These are phyloP conservation scores for Exophiala dermatitidis DNA, from an alignment of 2,329 filamentous ascomycete genomes.

Conservation along the genomic window DNA sequence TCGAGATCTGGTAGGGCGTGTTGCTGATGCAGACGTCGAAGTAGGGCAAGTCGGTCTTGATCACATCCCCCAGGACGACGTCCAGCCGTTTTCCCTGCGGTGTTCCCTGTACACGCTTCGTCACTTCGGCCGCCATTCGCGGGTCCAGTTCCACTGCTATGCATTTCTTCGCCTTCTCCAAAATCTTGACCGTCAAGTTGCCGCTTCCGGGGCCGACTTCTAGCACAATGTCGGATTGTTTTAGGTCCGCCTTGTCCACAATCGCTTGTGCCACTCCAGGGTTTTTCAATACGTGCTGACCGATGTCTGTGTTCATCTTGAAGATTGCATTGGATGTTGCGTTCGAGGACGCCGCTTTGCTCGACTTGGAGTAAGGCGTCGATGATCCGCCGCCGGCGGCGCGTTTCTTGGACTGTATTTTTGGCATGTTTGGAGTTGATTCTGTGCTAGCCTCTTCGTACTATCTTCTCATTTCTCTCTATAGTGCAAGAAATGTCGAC, in stretches of 20 bases:
- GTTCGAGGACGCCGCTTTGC: slow-evolving; percentile 45
- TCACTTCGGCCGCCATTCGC: slow-evolving; percentile 91
- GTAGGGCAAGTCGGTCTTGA: slow-evolving; percentile 72
- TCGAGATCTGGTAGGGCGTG: slow-evolving; percentile 75
- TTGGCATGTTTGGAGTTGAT: slow-evolving; percentile 42
- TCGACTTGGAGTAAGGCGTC: slow-evolving; percentile 38
- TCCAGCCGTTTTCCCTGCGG: slow-evolving; percentile 78
- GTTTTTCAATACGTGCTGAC: slow-evolving; percentile 89
- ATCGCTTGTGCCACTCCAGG: slow-evolving; percentile 76
- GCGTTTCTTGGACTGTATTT: slow-evolving; percentile 49
- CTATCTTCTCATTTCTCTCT: background rate
- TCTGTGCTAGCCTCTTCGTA: background rate
- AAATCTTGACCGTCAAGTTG: slow-evolving; percentile 80
- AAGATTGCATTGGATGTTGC: slow-evolving; percentile 79
- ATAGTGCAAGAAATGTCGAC: background rate
- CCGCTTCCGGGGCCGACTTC: slow-evolving; percentile 89
- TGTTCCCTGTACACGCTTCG: slow-evolving; percentile 85
- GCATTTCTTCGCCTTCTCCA: slow-evolving; percentile 76
- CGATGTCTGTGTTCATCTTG: slow-evolving; percentile 91
- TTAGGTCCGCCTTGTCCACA: slow-evolving; percentile 78
- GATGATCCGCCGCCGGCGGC: slow-evolving; percentile 33
- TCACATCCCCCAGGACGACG: slow-evolving; percentile 83
- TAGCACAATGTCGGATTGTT: slow-evolving; percentile 81
- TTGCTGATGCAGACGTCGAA: slow-evolving; percentile 82
- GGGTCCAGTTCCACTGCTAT: slow-evolving; percentile 91